Evolutionary conservation across 2,329 filamentous ascomycete genomes (phyloP), one percentile per base, ranked within the genome.

Genomic region (Colletotrichum kahawae): DNA sequence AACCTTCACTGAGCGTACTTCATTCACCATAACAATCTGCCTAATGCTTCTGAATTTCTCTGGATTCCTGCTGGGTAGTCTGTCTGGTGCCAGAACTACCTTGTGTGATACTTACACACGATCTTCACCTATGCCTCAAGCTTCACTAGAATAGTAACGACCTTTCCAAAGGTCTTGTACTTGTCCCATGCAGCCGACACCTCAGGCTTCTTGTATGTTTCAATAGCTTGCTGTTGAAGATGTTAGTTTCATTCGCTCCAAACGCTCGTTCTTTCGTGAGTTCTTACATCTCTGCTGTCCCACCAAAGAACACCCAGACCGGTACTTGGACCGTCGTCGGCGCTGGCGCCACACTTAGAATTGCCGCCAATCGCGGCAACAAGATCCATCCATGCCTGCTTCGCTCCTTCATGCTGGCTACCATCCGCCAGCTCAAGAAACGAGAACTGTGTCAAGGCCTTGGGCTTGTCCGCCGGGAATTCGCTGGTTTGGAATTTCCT

Each of bases 231-330:
- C 67, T 75, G 12, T 2, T 2, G 4, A n/a, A 13, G 0, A 3
- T 7, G 36, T 76, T 10, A 75, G 57, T 7, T 4, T 21, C 4
- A 3, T 29, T 18, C 4, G 3, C n/a, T 38, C 5, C 14, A 29
- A 18, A 63, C 57, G 16, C 8, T 24, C 24, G 3, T 18, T 2
- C 5, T 4, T 38, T 24, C 12, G 5, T 24, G 2, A 6, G 27
- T 8, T 33, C 67, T 21, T 63, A 76, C 72, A 2, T 76, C 72
- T 56, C 48, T 48, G 13, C 65, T 76, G n/a, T 77, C 56, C 72
- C 72, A 77, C 13, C 75, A 69, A 2, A 77, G 31, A 14, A 73
- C 38, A 4, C 68, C 69, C 21, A 77, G 5, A 1, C 75, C 75
- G 9, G 64, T 57, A 3, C 24, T 12, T 5, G 66, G 75, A 10